These are phyloP conservation scores for Cladophialophora chaetospira DNA, from an alignment of 2,329 filamentous ascomycete species.

Conservation along the genomic window DNA sequence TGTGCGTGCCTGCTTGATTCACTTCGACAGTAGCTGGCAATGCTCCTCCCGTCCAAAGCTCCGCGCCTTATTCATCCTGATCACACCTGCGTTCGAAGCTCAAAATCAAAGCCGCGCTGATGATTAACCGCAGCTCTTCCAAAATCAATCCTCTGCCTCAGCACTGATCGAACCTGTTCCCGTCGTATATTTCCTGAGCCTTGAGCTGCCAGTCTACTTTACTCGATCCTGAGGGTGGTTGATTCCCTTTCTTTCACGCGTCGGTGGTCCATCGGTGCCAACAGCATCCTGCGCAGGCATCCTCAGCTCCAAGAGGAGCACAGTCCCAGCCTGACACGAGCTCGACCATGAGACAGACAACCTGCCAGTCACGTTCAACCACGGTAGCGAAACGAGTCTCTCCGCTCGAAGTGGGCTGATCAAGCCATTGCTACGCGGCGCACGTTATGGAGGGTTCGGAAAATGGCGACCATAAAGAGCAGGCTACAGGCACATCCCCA, in stretches of 20 bases:
- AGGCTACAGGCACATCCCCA: constrained; percentile 11
- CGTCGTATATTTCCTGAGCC: not conserved
- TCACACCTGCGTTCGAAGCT: constrained; percentile 2
- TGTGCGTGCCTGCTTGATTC: constrained; percentile 1
- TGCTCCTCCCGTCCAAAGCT: constrained; percentile 4
- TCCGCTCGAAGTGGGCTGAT: constrained; percentile 21
- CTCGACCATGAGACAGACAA: constrained; percentile 27
- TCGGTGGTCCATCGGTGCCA: too few relatives aligned
- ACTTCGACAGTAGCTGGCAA: constrained; percentile 4
- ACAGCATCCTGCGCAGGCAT: not conserved
- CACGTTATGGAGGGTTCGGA: constrained; percentile 21
- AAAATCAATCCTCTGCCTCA: not conserved
- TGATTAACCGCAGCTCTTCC: not conserved
- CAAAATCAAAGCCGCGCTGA: constrained; percentile 15
- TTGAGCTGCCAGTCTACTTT: not conserved
- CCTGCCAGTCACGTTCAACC: constrained; percentile 12
- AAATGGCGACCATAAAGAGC: constrained; percentile 18
- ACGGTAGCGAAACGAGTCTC: constrained; percentile 6
- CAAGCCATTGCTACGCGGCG: not conserved
- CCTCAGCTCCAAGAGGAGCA: constrained; percentile 11
- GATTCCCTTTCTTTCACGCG: not conserved
- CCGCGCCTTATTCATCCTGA: constrained; percentile 12
- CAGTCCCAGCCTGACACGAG: constrained; percentile 13
- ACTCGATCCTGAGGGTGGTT: not conserved
- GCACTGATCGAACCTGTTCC: too few relatives aligned